Base-by-base conservation (phyloP, 2,329 filamentous ascomycete genomes). In the Periconia sp. region DNA sequence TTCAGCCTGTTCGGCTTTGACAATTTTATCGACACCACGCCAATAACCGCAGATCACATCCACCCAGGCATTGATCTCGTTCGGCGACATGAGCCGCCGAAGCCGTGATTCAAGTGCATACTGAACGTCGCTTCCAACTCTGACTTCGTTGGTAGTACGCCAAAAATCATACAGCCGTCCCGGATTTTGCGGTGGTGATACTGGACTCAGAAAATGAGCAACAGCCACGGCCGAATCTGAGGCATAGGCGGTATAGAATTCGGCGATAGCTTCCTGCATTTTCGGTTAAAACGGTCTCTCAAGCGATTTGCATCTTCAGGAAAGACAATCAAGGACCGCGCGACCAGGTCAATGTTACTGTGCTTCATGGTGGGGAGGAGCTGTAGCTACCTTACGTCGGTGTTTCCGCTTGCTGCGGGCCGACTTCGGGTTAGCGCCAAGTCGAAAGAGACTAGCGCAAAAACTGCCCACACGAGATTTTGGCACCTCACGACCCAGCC, bases 41-140 rank as follows among this genome's bases (percentile, higher is more conserved):
- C 92, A 97, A 69, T 92, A 96, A 18, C 85, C 81, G 35, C 82
- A 79, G 69, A 92, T 96, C 30, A 97, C 86, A 40, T 96, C 92
- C 0, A 88, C 80, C 94, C 94, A 99, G n/a, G 87, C 88, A 53
- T 82, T 83, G 20, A 85, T 79, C 76, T 96, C 91, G 41, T 86
- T 82, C 41, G 84, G 81, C n/a, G 81, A 77, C 20, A 91, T 71
- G 49, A 78, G 81, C 30, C 78, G 74, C 30, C 79, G 77, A 51
- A 81, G 81, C 62, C 81, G 85, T 60, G 87, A 85, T 55, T 93
- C 84, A 53, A 94, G 81, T 44, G 77, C 74, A 66, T 89, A 86
- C 52, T 87, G 86, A 50, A 97, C 80, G 64, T 94, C 89, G 35
- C 81, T 79, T 58, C 86, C 85, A 47, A 87, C 79, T 63, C 84